Conservation (phyloP, 805 yeast genomes). For the Ogataea zsoltii region DNA sequence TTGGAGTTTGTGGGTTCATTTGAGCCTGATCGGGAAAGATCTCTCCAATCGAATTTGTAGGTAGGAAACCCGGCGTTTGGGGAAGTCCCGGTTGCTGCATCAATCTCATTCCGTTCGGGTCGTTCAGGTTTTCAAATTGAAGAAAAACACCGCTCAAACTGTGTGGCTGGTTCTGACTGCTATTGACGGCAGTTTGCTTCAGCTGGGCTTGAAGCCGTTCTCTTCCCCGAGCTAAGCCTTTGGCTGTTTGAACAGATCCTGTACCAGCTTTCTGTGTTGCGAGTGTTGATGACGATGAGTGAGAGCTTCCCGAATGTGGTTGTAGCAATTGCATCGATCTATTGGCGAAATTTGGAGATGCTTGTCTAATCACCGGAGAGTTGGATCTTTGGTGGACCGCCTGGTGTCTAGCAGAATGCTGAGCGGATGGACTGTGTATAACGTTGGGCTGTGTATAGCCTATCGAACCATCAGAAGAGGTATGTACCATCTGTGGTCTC, state of each 20-base stretch:
- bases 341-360: conserved; percentile 14
- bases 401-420: conserved; percentile 17
- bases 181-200: conserved; percentile 20
- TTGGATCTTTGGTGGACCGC: conserved; percentile 13
- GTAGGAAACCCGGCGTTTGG: conserved; percentile 28
- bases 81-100: conserved; percentile 15
- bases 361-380: conserved; percentile 9
- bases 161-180: conserved; percentile 12
- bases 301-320: neutral
- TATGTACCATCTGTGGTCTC: conserved; percentile 21
- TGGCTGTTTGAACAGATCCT: conserved; percentile 9
- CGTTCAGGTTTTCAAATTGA: conserved; percentile 11
- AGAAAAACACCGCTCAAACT: conserved; percentile 17
- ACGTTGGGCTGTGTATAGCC: conserved; percentile 8
- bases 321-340: conserved; percentile 4
- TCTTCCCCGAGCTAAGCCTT: conserved; percentile 24
- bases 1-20: too few species aligned
- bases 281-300: conserved; percentile 1
- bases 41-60: conserved; percentile 24
- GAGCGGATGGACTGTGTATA: conserved; percentile 10
- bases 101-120: neutral
- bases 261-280: conserved; percentile 4
- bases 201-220: conserved; percentile 26
- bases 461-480: conserved; percentile 11
- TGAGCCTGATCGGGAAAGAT: conserved; percentile 16